A percentile compares a stretch with the other conserved stretches of the same genome.
These are phyloP conservation scores for Gracilariopsis chorda DNA, from an alignment of 23 red algal genomes.

Conservation along the genomic window DNA sequence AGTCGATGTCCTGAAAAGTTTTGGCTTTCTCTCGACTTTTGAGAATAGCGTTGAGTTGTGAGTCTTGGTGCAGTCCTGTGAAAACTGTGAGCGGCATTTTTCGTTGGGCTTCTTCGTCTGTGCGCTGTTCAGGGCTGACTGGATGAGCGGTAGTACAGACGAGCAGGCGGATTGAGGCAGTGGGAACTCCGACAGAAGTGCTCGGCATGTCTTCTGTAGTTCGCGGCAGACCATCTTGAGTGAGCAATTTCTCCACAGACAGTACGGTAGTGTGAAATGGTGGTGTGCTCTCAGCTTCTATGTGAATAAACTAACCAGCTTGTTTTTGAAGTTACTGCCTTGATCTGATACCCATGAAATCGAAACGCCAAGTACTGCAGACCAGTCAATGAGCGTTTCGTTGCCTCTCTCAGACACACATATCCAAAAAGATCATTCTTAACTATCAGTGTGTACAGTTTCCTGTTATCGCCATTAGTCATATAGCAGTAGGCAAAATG, in stretches of 20 bases:
- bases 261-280: slow-evolving; percentile 2
- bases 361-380: background rate
- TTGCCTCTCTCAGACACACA: background rate
- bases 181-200: background rate
- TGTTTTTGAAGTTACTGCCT: slow-evolving; percentile 23
- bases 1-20: background rate
- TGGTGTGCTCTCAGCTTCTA: too few relatives aligned
- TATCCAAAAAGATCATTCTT: background rate
- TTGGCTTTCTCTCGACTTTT: background rate
- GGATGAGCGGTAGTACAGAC: background rate
- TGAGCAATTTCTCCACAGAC: background rate
- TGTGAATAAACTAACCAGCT: background rate
- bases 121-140: background rate
- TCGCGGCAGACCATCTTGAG: background rate
- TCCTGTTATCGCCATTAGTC: background rate
- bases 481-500: background rate
- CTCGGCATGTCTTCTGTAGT: background rate
- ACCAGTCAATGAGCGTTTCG: background rate
- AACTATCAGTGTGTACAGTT: background rate
- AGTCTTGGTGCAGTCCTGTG: background rate
- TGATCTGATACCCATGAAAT: background rate
- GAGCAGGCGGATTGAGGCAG: background rate
- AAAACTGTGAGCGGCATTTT: background rate
- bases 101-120: background rate
- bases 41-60: background rate